These are phyloP conservation scores for Quercus parvula DNA, from an alignment of 306 rosid genomes.

Conservation along the genomic window DNA sequence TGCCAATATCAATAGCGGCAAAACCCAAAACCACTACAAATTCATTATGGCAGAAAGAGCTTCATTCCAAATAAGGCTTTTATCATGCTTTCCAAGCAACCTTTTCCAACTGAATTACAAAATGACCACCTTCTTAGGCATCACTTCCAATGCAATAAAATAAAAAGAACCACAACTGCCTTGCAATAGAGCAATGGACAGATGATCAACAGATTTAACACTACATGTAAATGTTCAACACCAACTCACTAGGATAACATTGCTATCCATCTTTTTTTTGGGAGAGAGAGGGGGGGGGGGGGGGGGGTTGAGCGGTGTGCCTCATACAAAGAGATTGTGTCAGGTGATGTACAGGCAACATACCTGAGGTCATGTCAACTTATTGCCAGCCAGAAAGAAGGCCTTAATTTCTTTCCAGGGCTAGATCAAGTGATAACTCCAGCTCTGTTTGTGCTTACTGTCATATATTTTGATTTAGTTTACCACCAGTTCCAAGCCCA, in stretches of 20 bases:
- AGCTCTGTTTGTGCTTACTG: no score
- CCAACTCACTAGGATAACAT: background rate
- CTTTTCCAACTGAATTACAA: background rate
- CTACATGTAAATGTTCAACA: background rate
- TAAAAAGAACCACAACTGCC: background rate
- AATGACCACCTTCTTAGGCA: background rate
- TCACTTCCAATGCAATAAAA: background rate
- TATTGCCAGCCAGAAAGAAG: background rate
- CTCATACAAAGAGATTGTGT: background rate
- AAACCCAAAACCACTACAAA: background rate
- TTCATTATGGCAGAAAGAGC: background rate
- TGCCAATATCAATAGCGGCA: background rate
- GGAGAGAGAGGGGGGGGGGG: no score
- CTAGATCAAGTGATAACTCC: background rate
- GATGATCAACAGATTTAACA: background rate
- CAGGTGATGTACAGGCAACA: background rate
- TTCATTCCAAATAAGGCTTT: background rate
- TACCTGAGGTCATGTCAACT: background rate
- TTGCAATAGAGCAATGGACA: background rate
- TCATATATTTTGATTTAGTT: no score
- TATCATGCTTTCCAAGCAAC: background rate
- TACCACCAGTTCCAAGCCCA: no score
- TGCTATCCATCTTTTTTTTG: background rate
- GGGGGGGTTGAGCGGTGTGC: background rate
- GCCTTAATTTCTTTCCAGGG: background rate